phyloP scores from a whole-genome alignment of 345 rosid genomes.

The Salix koriyanagi region DNA sequence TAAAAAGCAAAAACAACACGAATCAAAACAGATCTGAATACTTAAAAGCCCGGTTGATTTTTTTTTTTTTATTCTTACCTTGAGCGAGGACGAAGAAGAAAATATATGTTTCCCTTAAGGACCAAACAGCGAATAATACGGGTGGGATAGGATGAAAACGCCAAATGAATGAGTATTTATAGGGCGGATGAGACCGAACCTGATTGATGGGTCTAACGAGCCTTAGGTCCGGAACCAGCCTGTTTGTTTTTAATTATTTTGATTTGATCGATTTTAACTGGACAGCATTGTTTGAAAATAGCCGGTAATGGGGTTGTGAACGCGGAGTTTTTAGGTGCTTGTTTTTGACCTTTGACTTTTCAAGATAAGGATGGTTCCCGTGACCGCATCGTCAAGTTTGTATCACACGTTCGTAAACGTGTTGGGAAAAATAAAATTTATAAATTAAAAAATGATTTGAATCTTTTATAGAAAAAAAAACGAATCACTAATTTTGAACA shows the following conservation, averaged over 20 bases:
- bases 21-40: neutral
- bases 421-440: too few relatives aligned
- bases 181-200: slow-evolving; percentile 16
- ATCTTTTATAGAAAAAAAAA: too few relatives aligned
- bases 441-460: too few relatives aligned
- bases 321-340: neutral
- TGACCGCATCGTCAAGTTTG: neutral
- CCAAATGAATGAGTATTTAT: slow-evolving; percentile 1
- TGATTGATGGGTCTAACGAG: neutral
- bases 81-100: neutral
- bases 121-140: neutral
- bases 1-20: neutral
- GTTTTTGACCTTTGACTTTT: slow-evolving; percentile 6
- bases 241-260: neutral
- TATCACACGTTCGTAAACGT: too few relatives aligned
- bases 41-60: neutral
- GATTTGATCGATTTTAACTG: neutral
- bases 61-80: neutral
- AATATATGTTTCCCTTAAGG: slow-evolving; percentile 3
- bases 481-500: too few relatives aligned
- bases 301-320: slow-evolving; percentile 11
- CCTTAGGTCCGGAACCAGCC: slow-evolving; percentile 19
- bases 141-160: neutral
- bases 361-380: neutral
- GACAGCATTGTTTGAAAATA: slow-evolving; percentile 1